phyloP scores from a whole-genome alignment of 768 basidiomycete genomes.

The Coprinellus micaceus region DNA sequence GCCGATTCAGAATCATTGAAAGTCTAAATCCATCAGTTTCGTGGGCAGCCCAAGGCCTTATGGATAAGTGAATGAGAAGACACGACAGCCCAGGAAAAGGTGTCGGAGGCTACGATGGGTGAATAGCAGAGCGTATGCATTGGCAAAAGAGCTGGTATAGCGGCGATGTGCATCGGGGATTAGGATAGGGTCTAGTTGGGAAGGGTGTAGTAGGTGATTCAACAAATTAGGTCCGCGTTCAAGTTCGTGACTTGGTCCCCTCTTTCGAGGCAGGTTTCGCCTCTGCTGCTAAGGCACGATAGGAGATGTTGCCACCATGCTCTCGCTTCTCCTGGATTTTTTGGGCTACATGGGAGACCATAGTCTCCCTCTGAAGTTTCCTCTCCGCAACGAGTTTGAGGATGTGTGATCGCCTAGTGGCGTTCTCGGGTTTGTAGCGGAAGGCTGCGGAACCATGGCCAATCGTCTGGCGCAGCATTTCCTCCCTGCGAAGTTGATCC shows the following conservation, averaged over 20 bases:
- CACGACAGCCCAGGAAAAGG: too few relatives aligned
- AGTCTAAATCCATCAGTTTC: too few relatives aligned
- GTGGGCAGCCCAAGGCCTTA: too few relatives aligned
- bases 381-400: constrained; percentile 41
- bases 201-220: background rate
- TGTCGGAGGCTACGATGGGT: too few relatives aligned
- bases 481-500: constrained; percentile 33
- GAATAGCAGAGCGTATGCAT: too few relatives aligned
- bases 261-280: background rate
- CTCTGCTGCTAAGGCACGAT: background rate
- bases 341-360: constrained; percentile 32
- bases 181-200: constrained; percentile 1
- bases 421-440: constrained; percentile 39
- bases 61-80: too few relatives aligned
- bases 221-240: background rate
- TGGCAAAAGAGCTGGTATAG: background rate
- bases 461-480: constrained; percentile 36
- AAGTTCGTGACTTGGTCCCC: constrained; percentile 2
- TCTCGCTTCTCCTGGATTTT: constrained; percentile 34
- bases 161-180: background rate
- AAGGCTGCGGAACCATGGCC: constrained; percentile 37
- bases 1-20: too few relatives aligned
- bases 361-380: constrained; percentile 36
- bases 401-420: constrained; percentile 45
- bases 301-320: constrained; percentile 21